Base-by-base conservation (phyloP, 768 basidiomycete genomes). In the Hypholoma fasciculare region DNA sequence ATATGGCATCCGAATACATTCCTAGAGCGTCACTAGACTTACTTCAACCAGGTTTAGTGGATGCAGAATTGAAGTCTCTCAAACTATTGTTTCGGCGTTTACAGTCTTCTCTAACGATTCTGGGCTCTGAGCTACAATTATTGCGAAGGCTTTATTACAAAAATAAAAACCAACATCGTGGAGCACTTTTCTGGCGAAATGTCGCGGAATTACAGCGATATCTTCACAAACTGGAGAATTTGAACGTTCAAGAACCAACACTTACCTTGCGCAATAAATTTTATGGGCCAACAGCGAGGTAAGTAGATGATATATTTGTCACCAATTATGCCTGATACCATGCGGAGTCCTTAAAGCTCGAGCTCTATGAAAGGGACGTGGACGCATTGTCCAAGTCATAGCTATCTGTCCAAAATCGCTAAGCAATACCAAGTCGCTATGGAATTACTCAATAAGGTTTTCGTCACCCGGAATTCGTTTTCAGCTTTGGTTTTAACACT, bases 141-240 rank as follows among this genome's bases (percentile, higher is more conserved):
- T 74, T 92, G 37, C 83, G 87, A 63, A 78, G 87, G 59, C 67
- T 92, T 1, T 87, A 86, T 68, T 92, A 93, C 73, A 90, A 90
- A 63, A 85, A 84, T 61, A 90, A 88, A 66, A 93, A 92, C 62
- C 91, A 94, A 65, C 89, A 90, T 67, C 80, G 84, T 30, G 67
- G 77, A 3, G 81, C 87, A 23, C 71, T 91, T 11, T 91, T 90
- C 69, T 92, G 89, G 88, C 76, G 81, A 64, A 83, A 83, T 30
- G 74, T 88, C 14, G 64, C 68, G 9, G 92, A 92, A 65, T 75
- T 87, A 17, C 78, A 87, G 60, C 78, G 84, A 53, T 83, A 81
- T 63, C 77, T 77, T 19, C 69, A 72, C 34, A 73, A 78, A 36
- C 48, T 81, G 7, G 62, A 70, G 17, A 66, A 63, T 1, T 58